Base-by-base conservation (phyloP, 2,329 filamentous ascomycete species). In the Lasiodiplodia sp. region DNA sequence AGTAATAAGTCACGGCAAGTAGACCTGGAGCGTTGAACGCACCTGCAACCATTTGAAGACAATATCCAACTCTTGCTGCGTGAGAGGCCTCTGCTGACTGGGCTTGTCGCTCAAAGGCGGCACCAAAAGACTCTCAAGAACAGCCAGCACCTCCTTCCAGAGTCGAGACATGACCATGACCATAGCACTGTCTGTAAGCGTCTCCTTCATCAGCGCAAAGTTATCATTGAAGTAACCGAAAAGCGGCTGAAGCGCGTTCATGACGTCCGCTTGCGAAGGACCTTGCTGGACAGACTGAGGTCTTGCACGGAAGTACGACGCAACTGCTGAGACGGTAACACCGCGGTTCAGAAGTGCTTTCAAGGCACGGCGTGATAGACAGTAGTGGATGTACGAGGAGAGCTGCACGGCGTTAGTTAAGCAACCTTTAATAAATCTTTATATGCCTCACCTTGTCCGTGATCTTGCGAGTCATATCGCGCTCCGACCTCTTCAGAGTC, bases 171-270 rank as follows among this genome's bases (percentile, higher is more conserved):
- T 99, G 74, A 99, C 96, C 78, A 96, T 94, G 74, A 94, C 89
- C 95, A 99, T 97, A n/a, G 96, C 96, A 68, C 93, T 91, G 69
- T 94, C 91, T 0, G 96, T 98, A 68, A 99, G 84, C 0, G 95
- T 97, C 79, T 96, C 90, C 82, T 98, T 97, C 94, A 99, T 97
- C 73, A 98, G 97, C 69, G 94, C 93, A 80, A 99, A 99, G 76
- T 99, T 99, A 78, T 97, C 95, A 78, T 99, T 93, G 77, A 99
- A 99, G 79, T 99, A 99, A 66, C 89, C 88, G 77, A 97, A 96
- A 0, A 99, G 86, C 4, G 94, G 92, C 73, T 92, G 90, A 14
- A 99, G 83, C 0, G 93, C 93, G 73, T 91, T 91, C 72, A 93
- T 91, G 23, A 97, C 86, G 69, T 97, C 93, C 7, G 86, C 86